Percentiles rank a stretch among this genome's conserved stretches.
Conservation (phyloP, 2,329 filamentous ascomycete genomes). For the Trichophyton equinum region DNA sequence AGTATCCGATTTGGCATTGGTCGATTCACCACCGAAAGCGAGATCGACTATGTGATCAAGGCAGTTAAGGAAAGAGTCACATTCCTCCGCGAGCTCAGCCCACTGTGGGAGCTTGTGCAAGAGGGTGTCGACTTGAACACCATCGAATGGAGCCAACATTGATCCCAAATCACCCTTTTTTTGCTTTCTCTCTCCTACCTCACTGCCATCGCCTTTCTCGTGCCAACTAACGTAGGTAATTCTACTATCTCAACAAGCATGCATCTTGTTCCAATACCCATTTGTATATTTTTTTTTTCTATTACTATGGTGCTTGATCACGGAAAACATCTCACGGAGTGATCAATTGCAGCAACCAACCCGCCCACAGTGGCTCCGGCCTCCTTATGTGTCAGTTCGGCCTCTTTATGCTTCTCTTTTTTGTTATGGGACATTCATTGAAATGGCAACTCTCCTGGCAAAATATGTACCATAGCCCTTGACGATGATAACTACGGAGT, state of each 20-base stretch:
- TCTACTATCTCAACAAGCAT: constrained; percentile 3
- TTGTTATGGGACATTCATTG: not conserved
- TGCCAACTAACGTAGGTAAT: not conserved
- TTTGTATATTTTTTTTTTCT: not conserved
- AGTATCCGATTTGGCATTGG: constrained; percentile 97
- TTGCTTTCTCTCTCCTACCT: not conserved
- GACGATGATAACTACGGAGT: not conserved
- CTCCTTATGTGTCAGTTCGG: not conserved
- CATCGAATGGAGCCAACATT: constrained; percentile 98
- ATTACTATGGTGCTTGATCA: not conserved
- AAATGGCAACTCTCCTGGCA: not conserved
- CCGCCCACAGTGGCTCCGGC: not conserved
- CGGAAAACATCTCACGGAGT: not conserved
- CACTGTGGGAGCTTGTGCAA: constrained; percentile 94
- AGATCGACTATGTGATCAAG: constrained; percentile 96
- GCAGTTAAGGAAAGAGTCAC: constrained; percentile 81
- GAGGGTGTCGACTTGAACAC: constrained; percentile 91
- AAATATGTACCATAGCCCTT: not conserved
- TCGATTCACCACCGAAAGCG: constrained; percentile 83
- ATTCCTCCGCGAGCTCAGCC: constrained; percentile 88
- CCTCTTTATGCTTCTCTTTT: not conserved
- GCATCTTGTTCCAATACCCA: constrained; percentile 5
- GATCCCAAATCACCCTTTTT: constrained; percentile 19
- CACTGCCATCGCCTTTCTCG: not conserved
- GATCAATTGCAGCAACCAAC: not conserved